These are phyloP conservation scores for Chaetomium tenue DNA, from an alignment of 495 filamentous ascomycete species.

Conservation along the genomic window DNA sequence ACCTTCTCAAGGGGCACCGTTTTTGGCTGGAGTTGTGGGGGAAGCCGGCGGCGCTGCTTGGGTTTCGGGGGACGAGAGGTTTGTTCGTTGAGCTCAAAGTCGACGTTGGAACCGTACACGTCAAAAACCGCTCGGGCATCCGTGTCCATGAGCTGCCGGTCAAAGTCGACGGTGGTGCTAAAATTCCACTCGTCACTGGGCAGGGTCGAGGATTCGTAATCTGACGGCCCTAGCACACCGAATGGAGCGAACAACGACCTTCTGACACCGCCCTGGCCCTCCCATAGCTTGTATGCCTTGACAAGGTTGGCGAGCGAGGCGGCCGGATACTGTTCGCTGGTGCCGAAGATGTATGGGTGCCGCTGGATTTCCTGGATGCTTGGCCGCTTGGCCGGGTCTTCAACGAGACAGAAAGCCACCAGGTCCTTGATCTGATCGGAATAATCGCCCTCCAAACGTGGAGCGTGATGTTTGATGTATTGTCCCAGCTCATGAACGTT, in stretches of 20 bases:
- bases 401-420: conserved; percentile 74
- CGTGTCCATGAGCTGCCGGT: conserved; percentile 55
- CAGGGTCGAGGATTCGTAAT: conserved; percentile 39
- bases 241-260: conserved; percentile 75
- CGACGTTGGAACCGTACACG: conserved; percentile 51
- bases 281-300: conserved; percentile 80
- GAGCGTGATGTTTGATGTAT: conserved; percentile 59
- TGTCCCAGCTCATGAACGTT: conserved; percentile 55
- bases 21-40: conserved; percentile 50
- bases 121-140: conserved; percentile 50
- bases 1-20: conserved; percentile 55
- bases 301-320: conserved; percentile 69
- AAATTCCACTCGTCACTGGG: conserved; percentile 85
- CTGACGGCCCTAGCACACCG: conserved; percentile 62
- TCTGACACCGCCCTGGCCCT: conserved; percentile 75
- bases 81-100: conserved; percentile 48
- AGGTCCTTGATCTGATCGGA: conserved; percentile 72
- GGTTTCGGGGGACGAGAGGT: conserved; percentile 40
- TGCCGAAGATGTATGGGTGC: conserved; percentile 62
- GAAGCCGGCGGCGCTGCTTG: conserved; percentile 47
- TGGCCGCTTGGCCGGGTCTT: conserved; percentile 71
- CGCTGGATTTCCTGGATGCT: conserved; percentile 63
- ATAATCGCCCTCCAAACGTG: conserved; percentile 76
- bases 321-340: conserved; percentile 66
- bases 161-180: conserved; percentile 81